A percentile compares a stretch with the other conserved stretches of the same genome.
These are phyloP conservation scores for Periconia digitata DNA, from an alignment of 2,329 filamentous ascomycete genomes.

Conservation along the genomic window DNA sequence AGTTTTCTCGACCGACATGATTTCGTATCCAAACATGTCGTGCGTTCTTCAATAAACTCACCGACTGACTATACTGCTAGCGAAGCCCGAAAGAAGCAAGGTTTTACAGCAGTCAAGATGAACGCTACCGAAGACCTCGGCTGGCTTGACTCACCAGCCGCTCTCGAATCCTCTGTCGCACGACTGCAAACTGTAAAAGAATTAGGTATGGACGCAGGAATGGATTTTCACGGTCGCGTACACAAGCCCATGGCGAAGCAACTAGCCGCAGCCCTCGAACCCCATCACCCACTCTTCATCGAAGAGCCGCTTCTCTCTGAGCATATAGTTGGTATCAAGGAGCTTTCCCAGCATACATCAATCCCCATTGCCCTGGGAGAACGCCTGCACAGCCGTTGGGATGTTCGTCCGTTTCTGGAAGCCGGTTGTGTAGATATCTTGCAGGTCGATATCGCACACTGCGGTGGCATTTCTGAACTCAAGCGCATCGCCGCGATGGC, in stretches of 20 bases:
- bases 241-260: slow-evolving; percentile 84
- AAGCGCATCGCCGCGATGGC: slow-evolving; percentile 69
- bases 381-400: slow-evolving; percentile 71
- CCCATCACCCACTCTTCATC: slow-evolving; percentile 71
- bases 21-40: neutral
- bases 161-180: slow-evolving; percentile 65
- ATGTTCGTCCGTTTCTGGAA: slow-evolving; percentile 72
- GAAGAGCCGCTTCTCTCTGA: slow-evolving; percentile 74
- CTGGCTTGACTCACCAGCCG: slow-evolving; percentile 72
- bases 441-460: slow-evolving; percentile 72
- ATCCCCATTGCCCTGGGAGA: slow-evolving; percentile 73
- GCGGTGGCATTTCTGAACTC: slow-evolving; percentile 72
- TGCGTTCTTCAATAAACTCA: neutral
- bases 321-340: slow-evolving; percentile 66
- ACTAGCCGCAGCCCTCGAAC: slow-evolving; percentile 66
- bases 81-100: slow-evolving; percentile 60
- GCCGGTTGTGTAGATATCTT: slow-evolving; percentile 68
- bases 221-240: slow-evolving; percentile 77
- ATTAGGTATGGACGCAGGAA: slow-evolving; percentile 69
- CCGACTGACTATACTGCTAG: slow-evolving; percentile 33
- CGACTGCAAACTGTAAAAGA: slow-evolving; percentile 69
- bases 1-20: slow-evolving; percentile 17
- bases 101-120: slow-evolving; percentile 73
- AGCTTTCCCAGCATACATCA: slow-evolving; percentile 58
- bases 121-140: slow-evolving; percentile 75